Conservation (phyloP, 768 basidiomycete species). For the Ramaria sp. region DNA sequence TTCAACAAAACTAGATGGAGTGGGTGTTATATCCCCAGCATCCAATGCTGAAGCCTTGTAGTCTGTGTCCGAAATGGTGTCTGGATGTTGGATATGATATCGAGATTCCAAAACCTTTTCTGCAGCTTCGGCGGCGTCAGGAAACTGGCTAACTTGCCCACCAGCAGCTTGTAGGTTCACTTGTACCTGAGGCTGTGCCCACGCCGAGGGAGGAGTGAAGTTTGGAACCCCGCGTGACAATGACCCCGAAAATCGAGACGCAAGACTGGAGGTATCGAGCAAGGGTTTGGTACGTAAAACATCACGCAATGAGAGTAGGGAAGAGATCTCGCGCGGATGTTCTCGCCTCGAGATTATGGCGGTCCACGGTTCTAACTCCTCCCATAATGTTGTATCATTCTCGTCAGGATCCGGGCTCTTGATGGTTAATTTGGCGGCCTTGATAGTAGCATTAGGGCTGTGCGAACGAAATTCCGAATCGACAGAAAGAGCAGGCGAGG, state of each 20-base stretch:
- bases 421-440: conserved; percentile 32
- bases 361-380: conserved; percentile 49
- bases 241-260: conserved; percentile 7
- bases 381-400: conserved; percentile 37
- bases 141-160: conserved; percentile 32
- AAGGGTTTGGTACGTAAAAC: conserved; percentile 47
- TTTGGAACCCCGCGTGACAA: not conserved
- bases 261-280: conserved; percentile 18
- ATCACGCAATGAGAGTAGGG: conserved; percentile 47
- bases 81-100: not conserved
- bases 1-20: conserved; percentile 23
- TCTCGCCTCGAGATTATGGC: conserved; percentile 53
- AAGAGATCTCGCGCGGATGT: conserved; percentile 47
- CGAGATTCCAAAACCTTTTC: conserved; percentile 28
- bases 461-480: conserved; percentile 6
- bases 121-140: conserved; percentile 26
- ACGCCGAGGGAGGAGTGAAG: conserved; percentile 29
- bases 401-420: conserved; percentile 48
- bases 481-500: not conserved
- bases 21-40: not conserved
- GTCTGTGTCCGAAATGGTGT: not conserved
- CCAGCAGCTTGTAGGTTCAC: conserved; percentile 39
- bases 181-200: conserved; percentile 49
- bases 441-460: conserved; percentile 20
- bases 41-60: not conserved